These are phyloP conservation scores for Coemansia sp. DNA, from an alignment of 371 early-diverging fungal genomes.

Conservation along the genomic window DNA sequence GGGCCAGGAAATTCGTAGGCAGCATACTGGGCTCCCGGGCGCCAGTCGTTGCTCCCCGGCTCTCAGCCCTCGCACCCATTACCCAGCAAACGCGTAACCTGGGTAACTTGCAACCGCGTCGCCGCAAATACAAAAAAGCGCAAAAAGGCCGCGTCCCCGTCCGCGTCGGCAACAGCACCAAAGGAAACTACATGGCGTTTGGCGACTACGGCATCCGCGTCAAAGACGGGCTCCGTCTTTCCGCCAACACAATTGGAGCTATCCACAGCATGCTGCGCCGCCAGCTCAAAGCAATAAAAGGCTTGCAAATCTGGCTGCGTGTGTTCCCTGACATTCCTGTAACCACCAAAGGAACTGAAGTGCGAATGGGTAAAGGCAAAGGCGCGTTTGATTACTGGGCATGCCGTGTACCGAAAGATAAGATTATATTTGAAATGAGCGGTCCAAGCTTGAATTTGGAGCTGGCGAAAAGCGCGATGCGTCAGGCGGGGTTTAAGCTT, in stretches of 20 bases:
- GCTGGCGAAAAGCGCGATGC: constrained; percentile 77
- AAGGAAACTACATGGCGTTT: constrained; percentile 81
- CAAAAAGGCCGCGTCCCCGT: constrained; percentile 87
- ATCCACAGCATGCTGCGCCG: constrained; percentile 72
- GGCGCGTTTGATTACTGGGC: constrained; percentile 93
- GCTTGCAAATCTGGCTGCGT: constrained; percentile 79
- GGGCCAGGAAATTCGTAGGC: constrained; percentile 32
- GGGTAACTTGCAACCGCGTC: constrained; percentile 71
- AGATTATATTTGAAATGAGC: constrained; percentile 78
- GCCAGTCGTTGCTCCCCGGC: background rate
- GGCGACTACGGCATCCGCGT: constrained; percentile 90
- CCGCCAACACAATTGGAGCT: constrained; percentile 80
- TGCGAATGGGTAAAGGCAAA: constrained; percentile 97
- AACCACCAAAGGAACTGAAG: constrained; percentile 86
- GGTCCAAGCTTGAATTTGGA: constrained; percentile 71
- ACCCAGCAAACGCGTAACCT: constrained; percentile 22
- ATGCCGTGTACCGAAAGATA: constrained; percentile 82
- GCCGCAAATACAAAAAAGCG: constrained; percentile 80
- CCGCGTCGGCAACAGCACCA: constrained; percentile 77
- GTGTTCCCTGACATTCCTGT: constrained; percentile 93
- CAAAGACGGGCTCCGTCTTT: constrained; percentile 77
- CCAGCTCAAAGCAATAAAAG: constrained; percentile 86
- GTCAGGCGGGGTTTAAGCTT: constrained; percentile 66
- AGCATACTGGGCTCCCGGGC: constrained; percentile 3
- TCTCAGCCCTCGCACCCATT: background rate